Evolutionary conservation across 768 basidiomycete genomes (phyloP).

Genomic region (Goffeauzyma gilvescens): DNA sequence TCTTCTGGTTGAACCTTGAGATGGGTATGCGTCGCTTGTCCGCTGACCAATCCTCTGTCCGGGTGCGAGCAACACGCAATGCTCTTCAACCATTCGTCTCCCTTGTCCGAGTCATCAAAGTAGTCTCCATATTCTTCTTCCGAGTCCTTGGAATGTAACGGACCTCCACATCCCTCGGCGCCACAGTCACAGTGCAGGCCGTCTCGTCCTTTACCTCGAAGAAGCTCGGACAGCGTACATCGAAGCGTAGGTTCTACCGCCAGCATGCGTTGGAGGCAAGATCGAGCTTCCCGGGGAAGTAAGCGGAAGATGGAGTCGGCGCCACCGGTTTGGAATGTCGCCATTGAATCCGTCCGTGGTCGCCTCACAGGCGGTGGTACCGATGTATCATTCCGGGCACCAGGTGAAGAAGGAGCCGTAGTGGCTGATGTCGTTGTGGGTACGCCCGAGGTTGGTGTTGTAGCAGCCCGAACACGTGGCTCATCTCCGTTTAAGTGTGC

Average conservation of each 20-base stretch:
- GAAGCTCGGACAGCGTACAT: conserved; percentile 77
- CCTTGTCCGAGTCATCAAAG: conserved; percentile 39
- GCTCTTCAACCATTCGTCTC: conserved; percentile 70
- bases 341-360: conserved; percentile 9
- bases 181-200: conserved; percentile 66
- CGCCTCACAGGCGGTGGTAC: conserved; percentile 4
- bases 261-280: conserved; percentile 81
- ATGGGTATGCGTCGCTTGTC: conserved; percentile 17
- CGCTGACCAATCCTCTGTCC: no score
- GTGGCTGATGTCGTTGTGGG: background rate
- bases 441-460: background rate
- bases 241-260: conserved; percentile 70
- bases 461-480: conserved; percentile 4
- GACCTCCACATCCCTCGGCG: conserved; percentile 34
- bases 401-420: no score
- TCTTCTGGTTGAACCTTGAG: conserved; percentile 31
- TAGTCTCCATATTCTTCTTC: conserved; percentile 4
- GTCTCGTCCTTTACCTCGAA: conserved; percentile 60
- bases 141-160: conserved; percentile 31
- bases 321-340: conserved; percentile 49
- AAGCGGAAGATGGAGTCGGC: conserved; percentile 92
- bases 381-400: no score
- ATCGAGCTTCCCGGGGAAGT: conserved; percentile 76
- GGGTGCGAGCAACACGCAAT: conserved; percentile 37
- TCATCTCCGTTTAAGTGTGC: background rate